A percentile compares a stretch with the other conserved stretches of the same genome.
These are phyloP conservation scores for Platanus orientalis DNA, from an alignment of 164 flowering plant species.

Conservation along the genomic window DNA sequence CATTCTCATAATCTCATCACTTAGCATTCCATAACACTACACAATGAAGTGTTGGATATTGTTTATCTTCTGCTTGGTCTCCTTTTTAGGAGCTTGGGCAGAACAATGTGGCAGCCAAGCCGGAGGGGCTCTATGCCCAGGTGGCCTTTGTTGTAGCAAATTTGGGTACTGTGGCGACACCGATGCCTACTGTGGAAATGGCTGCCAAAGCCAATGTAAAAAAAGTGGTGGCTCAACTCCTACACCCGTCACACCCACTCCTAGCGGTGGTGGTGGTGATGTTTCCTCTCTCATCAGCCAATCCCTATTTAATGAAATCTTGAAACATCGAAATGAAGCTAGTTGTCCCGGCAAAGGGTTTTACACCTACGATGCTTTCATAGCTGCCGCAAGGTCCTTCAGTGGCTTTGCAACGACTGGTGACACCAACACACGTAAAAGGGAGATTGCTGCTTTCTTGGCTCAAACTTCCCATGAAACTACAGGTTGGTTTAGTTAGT, in stretches of 20 bases:
- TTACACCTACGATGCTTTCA: constrained; percentile 47
- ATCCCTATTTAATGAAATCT: constrained; percentile 25
- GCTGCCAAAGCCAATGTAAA: constrained; percentile 45
- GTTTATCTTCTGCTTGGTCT: background rate
- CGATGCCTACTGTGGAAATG: constrained; percentile 19
- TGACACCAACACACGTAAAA: constrained; percentile 22
- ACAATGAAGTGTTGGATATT: no score
- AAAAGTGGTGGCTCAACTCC: no score
- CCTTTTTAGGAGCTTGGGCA: background rate
- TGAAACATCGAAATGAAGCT: constrained; percentile 27
- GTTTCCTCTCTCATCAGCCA: constrained; percentile 19
- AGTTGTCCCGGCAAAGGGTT: constrained; percentile 37
- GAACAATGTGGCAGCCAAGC: constrained; percentile 35
- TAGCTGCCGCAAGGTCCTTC: constrained; percentile 29
- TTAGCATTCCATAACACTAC: no score
- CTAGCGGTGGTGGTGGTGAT: constrained; percentile 8
- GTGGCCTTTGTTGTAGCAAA: constrained; percentile 31
- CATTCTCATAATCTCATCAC: no score
- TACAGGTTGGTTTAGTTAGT: constrained; percentile 22
- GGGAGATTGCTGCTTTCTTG: constrained; percentile 55
- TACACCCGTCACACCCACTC: no score
- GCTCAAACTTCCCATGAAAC: constrained; percentile 53
- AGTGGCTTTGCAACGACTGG: constrained; percentile 34
- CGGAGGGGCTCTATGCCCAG: constrained; percentile 25
- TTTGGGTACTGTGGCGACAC: constrained; percentile 31